Evolutionary conservation across 177 flowering plant genomes (phyloP), one percentile per base, ranked within the genome.

Genomic region (Vitis hybrid): DNA sequence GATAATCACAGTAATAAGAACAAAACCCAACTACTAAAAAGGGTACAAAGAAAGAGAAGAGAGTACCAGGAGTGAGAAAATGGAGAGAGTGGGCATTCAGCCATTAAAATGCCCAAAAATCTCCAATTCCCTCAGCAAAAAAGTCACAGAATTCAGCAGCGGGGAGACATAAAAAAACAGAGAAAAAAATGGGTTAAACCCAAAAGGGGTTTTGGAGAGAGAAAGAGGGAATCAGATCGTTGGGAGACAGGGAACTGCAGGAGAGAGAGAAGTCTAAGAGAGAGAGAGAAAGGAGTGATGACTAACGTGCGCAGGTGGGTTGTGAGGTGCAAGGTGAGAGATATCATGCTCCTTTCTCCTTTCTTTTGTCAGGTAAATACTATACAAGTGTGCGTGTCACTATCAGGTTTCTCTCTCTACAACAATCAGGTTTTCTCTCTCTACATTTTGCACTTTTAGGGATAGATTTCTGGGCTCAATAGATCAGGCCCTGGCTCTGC

Each of bases 241-340:
- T 7, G 56, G 52, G 60, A 72, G 65, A 62, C 39, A 62, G 67
- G 45, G 71, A 15, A 26, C 18, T 33, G 60, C 50, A 19, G 62
- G 19, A 70, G 53, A 57, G 62, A 56, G 6, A 15, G 1, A 56
- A 3, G 0, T 2, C 29, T 16, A 71, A 71, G 62, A 52, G n/a
- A 58, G 21, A 49, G 52, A 59, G 57, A 59, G 51, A 13, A 9
- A 29, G 21, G 62, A 51, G 49, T 48, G 60, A 66, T 55, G 22
- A 22, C 26, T 56, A 49, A 39, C 45, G 45, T 39, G 45, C 45
- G 45, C 45, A 39, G 45, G 45, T 39, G 45, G 45, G 45, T 5
- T 39, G 45, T 39, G 45, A 1, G 45, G 45, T 39, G 45, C 45
- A 39, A 39, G 45, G 5, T 39, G 45, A 39, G 5, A 39, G 8